These are phyloP conservation scores for Yamadazyma pseudoaaseri DNA, from an alignment of 1,139 yeast species.

Conservation along the genomic window DNA sequence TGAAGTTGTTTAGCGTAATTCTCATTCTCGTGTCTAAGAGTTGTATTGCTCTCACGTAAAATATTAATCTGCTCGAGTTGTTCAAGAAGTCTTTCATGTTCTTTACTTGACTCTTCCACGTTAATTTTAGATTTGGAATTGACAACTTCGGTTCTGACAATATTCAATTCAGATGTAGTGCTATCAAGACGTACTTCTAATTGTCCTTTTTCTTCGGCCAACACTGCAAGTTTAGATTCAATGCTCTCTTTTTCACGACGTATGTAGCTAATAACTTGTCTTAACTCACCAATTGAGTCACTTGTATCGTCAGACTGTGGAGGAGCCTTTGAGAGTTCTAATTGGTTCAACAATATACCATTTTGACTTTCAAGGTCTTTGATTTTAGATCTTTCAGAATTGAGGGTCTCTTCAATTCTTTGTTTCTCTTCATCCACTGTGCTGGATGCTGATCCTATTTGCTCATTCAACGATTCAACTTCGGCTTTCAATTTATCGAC, in stretches of 20 bases:
- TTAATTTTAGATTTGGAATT: conserved; percentile 35
- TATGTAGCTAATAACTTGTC: conserved; percentile 60
- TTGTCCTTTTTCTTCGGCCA: conserved; percentile 48
- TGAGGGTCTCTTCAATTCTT: conserved; percentile 54
- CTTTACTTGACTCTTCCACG: conserved; percentile 39
- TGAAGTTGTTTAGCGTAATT: conserved; percentile 22
- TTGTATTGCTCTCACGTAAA: conserved; percentile 69
- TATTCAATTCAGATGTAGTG: conserved; percentile 42
- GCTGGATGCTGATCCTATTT: conserved; percentile 27
- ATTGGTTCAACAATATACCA: conserved; percentile 63
- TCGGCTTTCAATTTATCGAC: conserved; percentile 31
- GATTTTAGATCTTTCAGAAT: conserved; percentile 41
- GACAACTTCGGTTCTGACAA: conserved; percentile 41
- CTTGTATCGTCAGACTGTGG: conserved; percentile 11
- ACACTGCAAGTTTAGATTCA: conserved; percentile 55
- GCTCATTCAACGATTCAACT: conserved; percentile 17
- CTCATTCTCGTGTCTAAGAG: conserved; percentile 57
- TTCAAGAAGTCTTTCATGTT: conserved; percentile 53
- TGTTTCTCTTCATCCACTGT: conserved; percentile 21
- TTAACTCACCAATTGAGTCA: conserved; percentile 27
- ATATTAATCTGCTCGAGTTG: conserved; percentile 70
- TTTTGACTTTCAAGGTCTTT: conserved; percentile 68
- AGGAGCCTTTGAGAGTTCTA: conserved; percentile 45
- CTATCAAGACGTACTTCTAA: conserved; percentile 43
- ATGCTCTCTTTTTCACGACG: conserved; percentile 78